Conservation (phyloP, 768 basidiomycete species). For the Pleurotus citrinopileatus region DNA sequence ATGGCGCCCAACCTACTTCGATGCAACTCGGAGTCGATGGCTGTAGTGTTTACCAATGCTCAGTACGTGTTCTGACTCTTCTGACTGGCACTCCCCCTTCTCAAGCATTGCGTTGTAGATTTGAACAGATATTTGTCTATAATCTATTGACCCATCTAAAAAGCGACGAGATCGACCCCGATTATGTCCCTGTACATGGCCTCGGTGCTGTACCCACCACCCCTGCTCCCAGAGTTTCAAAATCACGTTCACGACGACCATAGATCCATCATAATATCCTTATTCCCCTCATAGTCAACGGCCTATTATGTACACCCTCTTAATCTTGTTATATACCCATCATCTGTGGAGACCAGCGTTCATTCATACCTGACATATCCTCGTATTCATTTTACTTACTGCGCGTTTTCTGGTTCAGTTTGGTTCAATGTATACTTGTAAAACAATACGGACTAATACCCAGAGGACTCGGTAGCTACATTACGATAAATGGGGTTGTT, state of each 20-base stretch:
- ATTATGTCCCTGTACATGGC: slow-evolving; percentile 79
- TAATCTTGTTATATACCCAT: slow-evolving; percentile 9
- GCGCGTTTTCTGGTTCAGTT: background rate
- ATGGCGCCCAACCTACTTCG: slow-evolving; percentile 90
- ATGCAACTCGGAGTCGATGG: slow-evolving; percentile 85
- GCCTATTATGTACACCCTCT: background rate
- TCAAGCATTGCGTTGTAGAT: slow-evolving; percentile 40
- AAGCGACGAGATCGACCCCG: slow-evolving; percentile 70
- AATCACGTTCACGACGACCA: slow-evolving; percentile 53
- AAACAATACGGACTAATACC: background rate
- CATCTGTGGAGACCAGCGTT: slow-evolving; percentile 1
- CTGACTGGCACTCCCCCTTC: background rate
- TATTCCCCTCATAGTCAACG: slow-evolving; percentile 12
- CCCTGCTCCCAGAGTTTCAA: slow-evolving; percentile 44
- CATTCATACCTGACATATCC: slow-evolving; percentile 8
- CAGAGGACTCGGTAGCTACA: background rate
- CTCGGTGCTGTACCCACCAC: slow-evolving; percentile 61
- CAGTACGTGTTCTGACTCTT: slow-evolving; percentile 55
- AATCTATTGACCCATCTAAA: slow-evolving; percentile 79
- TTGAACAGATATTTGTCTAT: slow-evolving; percentile 86
- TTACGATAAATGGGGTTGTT: background rate
- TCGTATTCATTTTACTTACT: background rate
- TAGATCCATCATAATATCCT: slow-evolving; percentile 14
- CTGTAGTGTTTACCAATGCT: slow-evolving; percentile 87
- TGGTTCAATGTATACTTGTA: slow-evolving; percentile 3